These are phyloP conservation scores for Cyberlindnera misumaiensis DNA, from an alignment of 805 yeast species.

Conservation along the genomic window DNA sequence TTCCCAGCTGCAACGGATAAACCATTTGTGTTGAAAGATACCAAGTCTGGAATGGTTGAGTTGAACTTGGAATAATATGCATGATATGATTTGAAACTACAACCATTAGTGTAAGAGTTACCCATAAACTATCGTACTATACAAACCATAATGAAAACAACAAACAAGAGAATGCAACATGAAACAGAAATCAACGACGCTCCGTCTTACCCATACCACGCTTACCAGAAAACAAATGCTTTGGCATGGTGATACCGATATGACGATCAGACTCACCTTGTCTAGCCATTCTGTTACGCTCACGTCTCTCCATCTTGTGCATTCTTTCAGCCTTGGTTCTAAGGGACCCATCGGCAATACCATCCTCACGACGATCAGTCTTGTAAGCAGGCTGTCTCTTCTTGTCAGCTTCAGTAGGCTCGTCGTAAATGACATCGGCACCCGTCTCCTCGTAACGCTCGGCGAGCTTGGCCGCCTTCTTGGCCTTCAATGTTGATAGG, in stretches of 20 bases:
- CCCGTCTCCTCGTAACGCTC: constrained; percentile 50
- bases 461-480: constrained; percentile 33
- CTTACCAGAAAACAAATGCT: constrained; percentile 94
- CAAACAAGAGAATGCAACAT: not conserved
- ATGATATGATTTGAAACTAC: too few species aligned
- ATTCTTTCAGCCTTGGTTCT: constrained; percentile 83
- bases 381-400: constrained; percentile 39
- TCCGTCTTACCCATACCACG: constrained; percentile 93
- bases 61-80: not conserved
- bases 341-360: constrained; percentile 73
- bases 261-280: constrained; percentile 97
- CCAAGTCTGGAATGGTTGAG: constrained; percentile 14
- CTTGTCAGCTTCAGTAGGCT: constrained; percentile 19
- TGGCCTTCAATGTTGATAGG: constrained; percentile 54
- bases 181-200: constrained; percentile 50
- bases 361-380: constrained; percentile 78
- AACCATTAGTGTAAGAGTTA: not conserved
- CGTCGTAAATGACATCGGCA: constrained; percentile 46
- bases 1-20: not conserved
- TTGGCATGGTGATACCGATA: constrained; percentile 75
- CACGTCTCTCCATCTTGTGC: constrained; percentile 86
- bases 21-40: constrained; percentile 7
- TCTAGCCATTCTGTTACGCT: constrained; percentile 85
- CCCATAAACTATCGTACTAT: constrained; percentile 1
- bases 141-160: constrained; percentile 3